phyloP scores from a whole-genome alignment of 768 basidiomycete species.

The Phylloporus arenicola region DNA sequence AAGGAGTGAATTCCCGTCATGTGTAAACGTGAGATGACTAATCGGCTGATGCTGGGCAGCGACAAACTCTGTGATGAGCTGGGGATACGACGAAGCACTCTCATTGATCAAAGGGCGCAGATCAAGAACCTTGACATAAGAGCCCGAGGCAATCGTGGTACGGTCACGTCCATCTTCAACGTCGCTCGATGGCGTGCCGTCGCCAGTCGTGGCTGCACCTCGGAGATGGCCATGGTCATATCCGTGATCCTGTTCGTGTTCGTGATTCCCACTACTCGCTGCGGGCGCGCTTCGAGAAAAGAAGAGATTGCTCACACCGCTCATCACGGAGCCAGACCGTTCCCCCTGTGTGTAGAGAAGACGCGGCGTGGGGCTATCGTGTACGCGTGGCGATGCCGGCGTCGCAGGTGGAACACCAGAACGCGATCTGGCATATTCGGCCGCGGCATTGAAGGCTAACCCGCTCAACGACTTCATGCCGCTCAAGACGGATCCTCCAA shows the following conservation, averaged over 20 bases:
- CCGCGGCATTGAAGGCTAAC: slow-evolving; percentile 48
- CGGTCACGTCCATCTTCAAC: no score
- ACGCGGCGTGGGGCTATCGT: slow-evolving; percentile 8
- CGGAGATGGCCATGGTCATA: slow-evolving; percentile 10
- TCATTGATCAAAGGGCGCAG: slow-evolving; percentile 33
- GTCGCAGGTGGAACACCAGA: slow-evolving; percentile 9
- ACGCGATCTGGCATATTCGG: slow-evolving; percentile 36
- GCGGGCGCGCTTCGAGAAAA: slow-evolving; percentile 64
- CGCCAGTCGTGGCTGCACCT: slow-evolving; percentile 9
- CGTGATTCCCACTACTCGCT: slow-evolving; percentile 20
- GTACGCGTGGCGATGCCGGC: slow-evolving; percentile 4
- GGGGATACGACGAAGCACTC: slow-evolving; percentile 20
- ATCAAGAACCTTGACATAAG: slow-evolving; percentile 56
- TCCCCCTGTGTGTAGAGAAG: slow-evolving; percentile 20
- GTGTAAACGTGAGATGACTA: slow-evolving; percentile 44
- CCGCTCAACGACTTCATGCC: slow-evolving; percentile 63
- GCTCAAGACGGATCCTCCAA: slow-evolving; percentile 56
- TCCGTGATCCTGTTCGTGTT: neutral
- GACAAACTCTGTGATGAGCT: slow-evolving; percentile 42
- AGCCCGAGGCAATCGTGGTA: slow-evolving; percentile 27
- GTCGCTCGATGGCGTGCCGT: slow-evolving; percentile 10
- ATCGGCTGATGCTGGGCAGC: slow-evolving; percentile 47
- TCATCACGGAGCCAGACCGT: slow-evolving; percentile 19
- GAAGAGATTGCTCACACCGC: slow-evolving; percentile 35
- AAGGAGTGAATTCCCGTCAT: slow-evolving; percentile 49